A percentile compares a stretch with the other conserved stretches of the same genome.
phyloP scores from a whole-genome alignment of 2,329 filamentous ascomycete species.

The Cladosporium sp. region DNA sequence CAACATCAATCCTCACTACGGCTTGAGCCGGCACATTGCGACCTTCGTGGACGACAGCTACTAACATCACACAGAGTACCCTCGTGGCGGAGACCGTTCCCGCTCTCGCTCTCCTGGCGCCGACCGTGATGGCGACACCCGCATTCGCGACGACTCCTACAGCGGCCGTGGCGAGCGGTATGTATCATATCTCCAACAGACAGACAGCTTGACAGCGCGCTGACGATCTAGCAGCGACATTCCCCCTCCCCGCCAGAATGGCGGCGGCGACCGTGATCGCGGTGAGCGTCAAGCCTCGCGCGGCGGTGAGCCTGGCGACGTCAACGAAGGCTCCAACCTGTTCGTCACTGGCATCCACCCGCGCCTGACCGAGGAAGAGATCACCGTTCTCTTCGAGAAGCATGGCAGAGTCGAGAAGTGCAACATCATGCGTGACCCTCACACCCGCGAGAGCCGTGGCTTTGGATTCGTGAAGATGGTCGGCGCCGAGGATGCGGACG shows the following conservation, averaged over 20 bases:
- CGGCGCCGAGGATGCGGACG: conserved; percentile 89
- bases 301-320: conserved; percentile 53
- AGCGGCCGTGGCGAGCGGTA: conserved; percentile 56
- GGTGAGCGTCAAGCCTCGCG: conserved; percentile 22
- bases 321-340: conserved; percentile 94
- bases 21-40: neutral
- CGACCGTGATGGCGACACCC: conserved; percentile 51
- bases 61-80: conserved; percentile 44
- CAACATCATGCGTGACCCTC: conserved; percentile 98
- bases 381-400: conserved; percentile 94
- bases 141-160: conserved; percentile 62
- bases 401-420: conserved; percentile 98
- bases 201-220: conserved; percentile 15
- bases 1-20: conserved; percentile 14
- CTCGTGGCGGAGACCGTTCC: conserved; percentile 56
- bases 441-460: conserved; percentile 96
- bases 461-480: conserved; percentile 99
- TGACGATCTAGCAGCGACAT: conserved; percentile 38
- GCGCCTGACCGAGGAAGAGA: conserved; percentile 80
- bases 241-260: conserved; percentile 33
- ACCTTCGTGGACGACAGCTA: neutral
- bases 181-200: conserved; percentile 14
- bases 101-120: conserved; percentile 62
- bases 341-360: conserved; percentile 99
- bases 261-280: conserved; percentile 7